phyloP scores from a whole-genome alignment of 2,329 filamentous ascomycete genomes.

The Fusarium sulawesiense region DNA sequence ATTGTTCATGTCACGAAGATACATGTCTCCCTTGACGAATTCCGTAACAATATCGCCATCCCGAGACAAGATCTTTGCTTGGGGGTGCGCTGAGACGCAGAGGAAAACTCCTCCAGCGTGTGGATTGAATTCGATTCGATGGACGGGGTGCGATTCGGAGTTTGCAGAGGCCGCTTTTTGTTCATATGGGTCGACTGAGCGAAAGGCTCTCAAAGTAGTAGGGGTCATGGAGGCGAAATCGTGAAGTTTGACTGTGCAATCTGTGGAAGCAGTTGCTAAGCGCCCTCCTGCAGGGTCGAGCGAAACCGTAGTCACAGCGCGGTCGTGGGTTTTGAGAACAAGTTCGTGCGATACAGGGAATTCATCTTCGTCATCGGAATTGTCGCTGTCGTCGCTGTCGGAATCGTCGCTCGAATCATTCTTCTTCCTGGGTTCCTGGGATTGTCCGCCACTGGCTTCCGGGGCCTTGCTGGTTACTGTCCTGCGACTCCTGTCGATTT shows the following conservation, averaged over 20 bases:
- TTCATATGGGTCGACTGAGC: conserved; percentile 86
- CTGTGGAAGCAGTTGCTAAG: conserved; percentile 88
- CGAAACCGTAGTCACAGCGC: conserved; percentile 84
- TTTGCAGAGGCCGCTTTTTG: conserved; percentile 74
- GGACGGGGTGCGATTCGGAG: conserved; percentile 87
- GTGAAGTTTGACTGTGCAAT: conserved; percentile 91
- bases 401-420: conserved; percentile 60
- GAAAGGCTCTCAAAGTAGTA: conserved; percentile 93
- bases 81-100: conserved; percentile 87
- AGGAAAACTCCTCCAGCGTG: conserved; percentile 83
- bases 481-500: conserved; percentile 83
- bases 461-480: conserved; percentile 46
- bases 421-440: conserved; percentile 37
- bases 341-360: conserved; percentile 95
- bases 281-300: conserved; percentile 87
- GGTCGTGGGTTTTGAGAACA: conserved; percentile 90
- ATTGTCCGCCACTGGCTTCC: conserved; percentile 25
- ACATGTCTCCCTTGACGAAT: conserved; percentile 98
- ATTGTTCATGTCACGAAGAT: conserved; percentile 95
- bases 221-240: conserved; percentile 97
- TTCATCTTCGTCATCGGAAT: conserved; percentile 83
- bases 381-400: conserved; percentile 63
- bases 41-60: conserved; percentile 89
- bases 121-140: conserved; percentile 88
- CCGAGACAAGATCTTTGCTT: conserved; percentile 88